A percentile compares a stretch with the other conserved stretches of the same genome.
Conservation (phyloP, 139 green algal species). For the Chlorella sp. region DNA sequence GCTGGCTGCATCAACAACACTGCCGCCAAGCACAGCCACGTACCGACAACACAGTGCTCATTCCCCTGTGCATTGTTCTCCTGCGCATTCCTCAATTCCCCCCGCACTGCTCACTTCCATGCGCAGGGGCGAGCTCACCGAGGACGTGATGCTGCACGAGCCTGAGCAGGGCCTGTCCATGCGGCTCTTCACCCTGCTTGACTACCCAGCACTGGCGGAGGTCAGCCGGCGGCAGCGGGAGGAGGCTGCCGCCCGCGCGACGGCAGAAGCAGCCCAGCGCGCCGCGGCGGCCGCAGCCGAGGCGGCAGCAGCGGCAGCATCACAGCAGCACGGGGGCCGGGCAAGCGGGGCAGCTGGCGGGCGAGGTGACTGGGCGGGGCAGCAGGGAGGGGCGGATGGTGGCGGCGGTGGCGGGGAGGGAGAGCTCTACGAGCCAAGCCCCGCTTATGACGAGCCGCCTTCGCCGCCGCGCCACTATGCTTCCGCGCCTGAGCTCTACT, state of each 20-base stretch:
- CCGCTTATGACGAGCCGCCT: background rate
- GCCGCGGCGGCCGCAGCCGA: background rate
- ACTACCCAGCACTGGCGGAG: background rate
- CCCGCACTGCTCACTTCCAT: background rate
- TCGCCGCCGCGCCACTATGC: background rate
- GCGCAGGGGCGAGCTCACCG: slow-evolving; percentile 18
- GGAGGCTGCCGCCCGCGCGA: background rate
- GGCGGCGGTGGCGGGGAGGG: background rate
- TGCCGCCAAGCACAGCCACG: too few relatives aligned
- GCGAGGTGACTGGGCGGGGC: background rate
- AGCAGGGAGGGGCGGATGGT: background rate
- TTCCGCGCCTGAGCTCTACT: background rate
- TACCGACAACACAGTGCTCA: too few relatives aligned
- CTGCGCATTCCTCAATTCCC: too few relatives aligned
- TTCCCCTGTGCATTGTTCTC: too few relatives aligned
- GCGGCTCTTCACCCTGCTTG: slow-evolving; percentile 23
- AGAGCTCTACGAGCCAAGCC: background rate
- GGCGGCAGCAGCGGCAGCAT: background rate
- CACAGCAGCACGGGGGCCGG: background rate
- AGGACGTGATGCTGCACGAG: slow-evolving; percentile 39
- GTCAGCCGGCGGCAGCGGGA: slow-evolving; percentile 3
- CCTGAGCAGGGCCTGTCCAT: slow-evolving; percentile 34
- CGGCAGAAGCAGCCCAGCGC: background rate
- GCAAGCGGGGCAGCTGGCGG: background rate
- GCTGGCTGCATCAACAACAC: too few relatives aligned